Evolutionary conservation across 495 filamentous ascomycete genomes (phyloP).

Genomic region (Amniculicola lignicola): DNA sequence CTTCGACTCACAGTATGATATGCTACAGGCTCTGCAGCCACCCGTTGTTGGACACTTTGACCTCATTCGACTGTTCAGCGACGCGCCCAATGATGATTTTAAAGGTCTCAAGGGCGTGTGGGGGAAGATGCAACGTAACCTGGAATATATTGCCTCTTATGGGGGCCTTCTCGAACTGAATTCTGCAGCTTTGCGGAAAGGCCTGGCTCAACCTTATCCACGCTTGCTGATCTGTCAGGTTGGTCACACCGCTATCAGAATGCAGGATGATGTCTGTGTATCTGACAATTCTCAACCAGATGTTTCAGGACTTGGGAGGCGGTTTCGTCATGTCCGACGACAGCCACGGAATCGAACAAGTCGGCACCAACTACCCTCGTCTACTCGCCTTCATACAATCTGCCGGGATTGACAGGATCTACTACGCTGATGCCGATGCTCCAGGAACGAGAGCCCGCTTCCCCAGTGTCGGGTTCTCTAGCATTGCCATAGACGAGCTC

Average conservation of each 20-base stretch:
- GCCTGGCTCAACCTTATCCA: constrained; percentile 87
- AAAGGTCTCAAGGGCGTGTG: constrained; percentile 59
- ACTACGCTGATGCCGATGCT: constrained; percentile 26
- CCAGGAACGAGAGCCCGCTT: constrained; percentile 24
- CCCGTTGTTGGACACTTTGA: constrained; percentile 91
- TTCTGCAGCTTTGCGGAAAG: constrained; percentile 80
- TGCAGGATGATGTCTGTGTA: neutral
- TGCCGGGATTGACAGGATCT: constrained; percentile 46
- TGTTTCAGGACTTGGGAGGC: constrained; percentile 64
- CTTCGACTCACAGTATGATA: constrained; percentile 79
- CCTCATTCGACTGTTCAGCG: constrained; percentile 75
- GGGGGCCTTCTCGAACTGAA: constrained; percentile 88
- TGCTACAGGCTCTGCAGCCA: constrained; percentile 72
- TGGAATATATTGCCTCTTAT: constrained; percentile 65
- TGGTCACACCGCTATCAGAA: constrained; percentile 33
- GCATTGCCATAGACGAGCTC: constrained; percentile 25
- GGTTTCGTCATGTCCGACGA: constrained; percentile 87
- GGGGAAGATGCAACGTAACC: constrained; percentile 68
- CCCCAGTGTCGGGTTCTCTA: constrained; percentile 30
- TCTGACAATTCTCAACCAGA: constrained; percentile 42
- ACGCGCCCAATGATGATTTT: constrained; percentile 60
- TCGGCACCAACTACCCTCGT: constrained; percentile 64
- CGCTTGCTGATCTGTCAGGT: constrained; percentile 74
- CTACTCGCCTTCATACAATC: constrained; percentile 57
- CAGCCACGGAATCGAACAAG: constrained; percentile 78